Evolutionary conservation across 108 stramenopile species (phyloP).

Genomic region (Skeletonema tropicum): DNA sequence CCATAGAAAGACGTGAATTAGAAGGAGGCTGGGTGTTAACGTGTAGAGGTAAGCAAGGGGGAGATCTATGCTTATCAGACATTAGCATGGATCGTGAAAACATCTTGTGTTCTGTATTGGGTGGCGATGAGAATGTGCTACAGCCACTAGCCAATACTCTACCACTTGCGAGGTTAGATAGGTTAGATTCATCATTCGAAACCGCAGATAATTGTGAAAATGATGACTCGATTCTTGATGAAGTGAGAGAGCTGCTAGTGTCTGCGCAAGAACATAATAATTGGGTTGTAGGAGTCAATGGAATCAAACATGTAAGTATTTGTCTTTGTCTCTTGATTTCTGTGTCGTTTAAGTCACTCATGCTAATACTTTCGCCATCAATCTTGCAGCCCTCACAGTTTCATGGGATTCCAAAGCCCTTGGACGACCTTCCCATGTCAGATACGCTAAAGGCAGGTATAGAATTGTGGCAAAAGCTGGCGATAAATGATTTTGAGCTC

Average conservation of each 20-base stretch:
- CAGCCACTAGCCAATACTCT: slow-evolving; percentile 46
- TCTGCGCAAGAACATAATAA: slow-evolving; percentile 77
- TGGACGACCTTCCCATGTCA: slow-evolving; percentile 73
- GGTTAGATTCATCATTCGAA: slow-evolving; percentile 1
- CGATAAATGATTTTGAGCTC: slow-evolving; percentile 86
- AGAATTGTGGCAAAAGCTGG: slow-evolving; percentile 79
- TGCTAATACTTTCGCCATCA: background rate
- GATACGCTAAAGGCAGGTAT: slow-evolving; percentile 75
- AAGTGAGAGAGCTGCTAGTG: slow-evolving; percentile 70
- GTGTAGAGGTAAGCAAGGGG: slow-evolving; percentile 77
- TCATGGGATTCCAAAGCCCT: slow-evolving; percentile 40
- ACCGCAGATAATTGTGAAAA: slow-evolving; percentile 15
- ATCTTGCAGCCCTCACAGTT: slow-evolving; percentile 15
- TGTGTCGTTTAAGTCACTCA: background rate
- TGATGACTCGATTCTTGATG: slow-evolving; percentile 71
- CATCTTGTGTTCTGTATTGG: slow-evolving; percentile 69
- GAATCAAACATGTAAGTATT: slow-evolving; percentile 45
- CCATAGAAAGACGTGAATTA: slow-evolving; percentile 81
- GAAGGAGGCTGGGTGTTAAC: slow-evolving; percentile 87
- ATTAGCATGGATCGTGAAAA: slow-evolving; percentile 77
- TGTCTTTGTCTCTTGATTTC: background rate
- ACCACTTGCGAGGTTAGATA: background rate
- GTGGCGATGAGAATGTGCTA: slow-evolving; percentile 71
- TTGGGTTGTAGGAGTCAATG: slow-evolving; percentile 74
- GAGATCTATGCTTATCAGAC: slow-evolving; percentile 82